Percentiles rank a stretch among this genome's conserved stretches.
Evolutionary conservation across 768 basidiomycete genomes (phyloP).

Genomic region (Guyanaporus albipodus): DNA sequence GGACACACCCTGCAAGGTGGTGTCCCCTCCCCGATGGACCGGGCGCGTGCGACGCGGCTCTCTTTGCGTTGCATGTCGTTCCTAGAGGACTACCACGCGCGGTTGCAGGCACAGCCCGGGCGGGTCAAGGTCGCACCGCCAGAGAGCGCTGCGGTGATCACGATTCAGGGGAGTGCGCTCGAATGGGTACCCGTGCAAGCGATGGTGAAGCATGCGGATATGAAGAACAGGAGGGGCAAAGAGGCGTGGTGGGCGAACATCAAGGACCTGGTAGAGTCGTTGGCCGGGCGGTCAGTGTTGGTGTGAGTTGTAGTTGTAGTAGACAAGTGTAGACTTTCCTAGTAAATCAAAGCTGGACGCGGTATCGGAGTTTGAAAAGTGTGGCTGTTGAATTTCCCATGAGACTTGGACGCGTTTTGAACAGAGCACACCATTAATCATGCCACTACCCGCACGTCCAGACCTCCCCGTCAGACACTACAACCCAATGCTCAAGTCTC

Average conservation of each 20-base stretch:
- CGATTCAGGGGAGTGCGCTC: constrained; percentile 78
- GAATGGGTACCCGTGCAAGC: constrained; percentile 82
- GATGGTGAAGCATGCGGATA: constrained; percentile 84
- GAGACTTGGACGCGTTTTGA: constrained; percentile 33
- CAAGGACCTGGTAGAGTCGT: constrained; percentile 66
- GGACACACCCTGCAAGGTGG: constrained; percentile 98
- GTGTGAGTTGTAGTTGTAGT: too few relatives aligned
- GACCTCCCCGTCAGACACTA: constrained; percentile 47
- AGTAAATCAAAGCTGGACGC: too few relatives aligned
- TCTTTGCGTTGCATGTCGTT: constrained; percentile 93
- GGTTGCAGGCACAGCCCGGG: constrained; percentile 45
- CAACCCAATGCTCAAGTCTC: constrained; percentile 47
- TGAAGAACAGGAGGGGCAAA: constrained; percentile 83
- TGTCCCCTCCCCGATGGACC: constrained; percentile 91
- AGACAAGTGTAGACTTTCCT: too few relatives aligned
- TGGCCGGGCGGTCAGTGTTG: constrained; percentile 65
- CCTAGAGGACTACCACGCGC: constrained; percentile 76
- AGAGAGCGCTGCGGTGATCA: constrained; percentile 85
- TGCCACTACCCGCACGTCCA: constrained; percentile 44
- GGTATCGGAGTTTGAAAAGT: constrained; percentile 27
- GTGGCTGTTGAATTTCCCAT: constrained; percentile 33
- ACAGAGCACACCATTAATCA: constrained; percentile 24
- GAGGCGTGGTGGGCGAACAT: constrained; percentile 72
- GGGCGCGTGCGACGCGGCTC: constrained; percentile 84
- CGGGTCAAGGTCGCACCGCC: constrained; percentile 52